Evolutionary conservation across 805 yeast species (phyloP).

Genomic region (Nakazawaea ernobii): DNA sequence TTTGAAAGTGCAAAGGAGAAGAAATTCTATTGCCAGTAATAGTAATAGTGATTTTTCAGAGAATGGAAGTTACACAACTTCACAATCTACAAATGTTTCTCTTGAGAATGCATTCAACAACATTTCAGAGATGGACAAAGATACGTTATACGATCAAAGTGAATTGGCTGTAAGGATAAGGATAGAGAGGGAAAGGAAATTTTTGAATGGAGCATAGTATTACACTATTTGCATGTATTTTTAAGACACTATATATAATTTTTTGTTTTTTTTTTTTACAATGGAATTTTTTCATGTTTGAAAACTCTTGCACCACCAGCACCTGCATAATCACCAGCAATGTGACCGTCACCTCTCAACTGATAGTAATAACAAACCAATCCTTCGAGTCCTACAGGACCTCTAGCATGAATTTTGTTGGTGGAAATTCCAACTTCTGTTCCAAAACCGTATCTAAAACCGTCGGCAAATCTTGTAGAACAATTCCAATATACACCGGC

Average conservation of each 20-base stretch:
- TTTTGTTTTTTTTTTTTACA: not conserved
- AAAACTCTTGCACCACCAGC: slow-evolving; percentile 84
- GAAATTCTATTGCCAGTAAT: slow-evolving; percentile 5
- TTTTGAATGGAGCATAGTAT: slow-evolving; percentile 4
- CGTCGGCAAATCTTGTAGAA: slow-evolving; percentile 96
- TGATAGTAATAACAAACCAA: slow-evolving; percentile 93
- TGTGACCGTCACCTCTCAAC: slow-evolving; percentile 86
- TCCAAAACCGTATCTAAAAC: slow-evolving; percentile 97
- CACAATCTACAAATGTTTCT: slow-evolving; percentile 13
- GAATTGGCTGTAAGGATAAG: slow-evolving; percentile 27
- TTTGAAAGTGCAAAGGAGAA: not conserved
- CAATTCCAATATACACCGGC: slow-evolving; percentile 98
- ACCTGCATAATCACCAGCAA: slow-evolving; percentile 87
- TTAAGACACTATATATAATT: no score
- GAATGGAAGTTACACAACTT: slow-evolving; percentile 3
- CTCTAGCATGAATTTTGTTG: slow-evolving; percentile 95
- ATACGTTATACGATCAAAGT: slow-evolving; percentile 24
- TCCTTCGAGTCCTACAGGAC: slow-evolving; percentile 98
- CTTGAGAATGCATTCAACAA: slow-evolving; percentile 11
- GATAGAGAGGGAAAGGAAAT: slow-evolving; percentile 26
- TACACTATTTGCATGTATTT: no score
- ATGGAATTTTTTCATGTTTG: slow-evolving; percentile 56
- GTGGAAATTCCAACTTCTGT: slow-evolving; percentile 98
- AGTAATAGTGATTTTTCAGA: slow-evolving; percentile 8
- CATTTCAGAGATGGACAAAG: slow-evolving; percentile 16